These are phyloP conservation scores for Aspergillus fijiensis DNA, from an alignment of 2,329 filamentous ascomycete species.

Conservation along the genomic window DNA sequence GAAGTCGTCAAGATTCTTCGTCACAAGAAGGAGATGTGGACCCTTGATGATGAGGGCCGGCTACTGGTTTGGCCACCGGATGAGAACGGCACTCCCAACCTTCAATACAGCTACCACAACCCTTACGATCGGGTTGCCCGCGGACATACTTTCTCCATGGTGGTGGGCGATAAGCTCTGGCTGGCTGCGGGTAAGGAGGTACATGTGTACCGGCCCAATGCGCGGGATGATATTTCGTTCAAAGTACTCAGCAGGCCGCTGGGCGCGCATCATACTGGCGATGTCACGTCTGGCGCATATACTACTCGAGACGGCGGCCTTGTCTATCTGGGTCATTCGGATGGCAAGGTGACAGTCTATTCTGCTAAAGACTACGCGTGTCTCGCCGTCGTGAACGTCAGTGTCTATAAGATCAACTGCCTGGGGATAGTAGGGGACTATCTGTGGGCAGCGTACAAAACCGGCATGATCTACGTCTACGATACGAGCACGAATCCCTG, in stretches of 20 bases:
- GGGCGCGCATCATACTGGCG: conserved; percentile 70
- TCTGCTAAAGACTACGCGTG: conserved; percentile 74
- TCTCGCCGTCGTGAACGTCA: conserved; percentile 78
- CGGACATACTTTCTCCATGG: conserved; percentile 83
- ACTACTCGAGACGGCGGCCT: conserved; percentile 72
- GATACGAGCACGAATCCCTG: conserved; percentile 81
- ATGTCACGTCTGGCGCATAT: conserved; percentile 80
- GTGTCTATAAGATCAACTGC: conserved; percentile 91
- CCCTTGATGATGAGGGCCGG: conserved; percentile 83
- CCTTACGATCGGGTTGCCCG: conserved; percentile 68
- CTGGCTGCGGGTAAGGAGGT: conserved; percentile 84
- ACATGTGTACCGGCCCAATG: conserved; percentile 74
- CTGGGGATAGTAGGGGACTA: conserved; percentile 76
- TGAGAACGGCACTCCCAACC: conserved; percentile 67
- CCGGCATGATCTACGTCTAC: conserved; percentile 89
- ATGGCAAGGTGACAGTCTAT: conserved; percentile 95
- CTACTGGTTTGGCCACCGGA: conserved; percentile 85
- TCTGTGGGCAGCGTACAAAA: conserved; percentile 93
- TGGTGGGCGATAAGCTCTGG: conserved; percentile 84
- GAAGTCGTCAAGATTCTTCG: conserved; percentile 84
- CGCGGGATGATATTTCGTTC: conserved; percentile 67
- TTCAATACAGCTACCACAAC: conserved; percentile 71
- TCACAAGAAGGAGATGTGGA: conserved; percentile 88
- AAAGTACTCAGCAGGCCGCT: conserved; percentile 73
- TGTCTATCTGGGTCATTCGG: conserved; percentile 86